Evolutionary conservation across 2,329 filamentous ascomycete species (phyloP), one percentile per base, ranked within the genome.

Genomic region (Cladosporium oxysporum): DNA sequence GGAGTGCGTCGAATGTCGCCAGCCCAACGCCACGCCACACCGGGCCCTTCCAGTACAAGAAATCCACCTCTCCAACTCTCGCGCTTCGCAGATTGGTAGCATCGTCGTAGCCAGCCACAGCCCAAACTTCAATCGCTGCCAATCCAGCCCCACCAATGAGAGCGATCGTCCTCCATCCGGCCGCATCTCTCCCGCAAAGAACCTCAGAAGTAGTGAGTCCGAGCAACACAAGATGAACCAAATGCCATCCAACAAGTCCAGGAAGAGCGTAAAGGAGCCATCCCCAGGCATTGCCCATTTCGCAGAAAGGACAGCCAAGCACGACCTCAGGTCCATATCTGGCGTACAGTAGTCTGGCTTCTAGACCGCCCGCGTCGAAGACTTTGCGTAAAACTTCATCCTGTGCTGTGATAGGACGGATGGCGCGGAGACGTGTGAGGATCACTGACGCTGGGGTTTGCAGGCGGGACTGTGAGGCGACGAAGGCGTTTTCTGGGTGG

Each of bases 261-360:
- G 94, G 91, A 0, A 96, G 79, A 16, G 91, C 89, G 79, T 96
- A 98, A 76, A 91, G 85, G 58, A 96, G 84, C 81, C 93, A 97
- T 44, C 81, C 82, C 5, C 87, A 84, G 58, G 91, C 87, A 8
- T 70, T 70, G 47, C 72, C 72, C 1, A 70, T 35, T 29, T 74
- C 72, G n/a, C 87, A 80, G 81, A 96, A 97, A n/a, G 87, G 85
- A 77, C 93, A 98, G 66, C 87, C 83, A 26, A 88, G 83, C 44
- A 98, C 77, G 10, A 89, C 87, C 37, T 86, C 83, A 0, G 93
- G 91, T 2, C 95, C 95, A 78, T 88, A 96, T 66, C 90, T 88
- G 62, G 96, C 84, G 80, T 97, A 98, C 8, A 96, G 83, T 66
- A 95, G 85, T 63, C 91, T 85, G 58, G 90, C 90, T 70, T 92